phyloP scores from a whole-genome alignment of 2,329 filamentous ascomycete species.

The Colletotrichum orbiculare region DNA sequence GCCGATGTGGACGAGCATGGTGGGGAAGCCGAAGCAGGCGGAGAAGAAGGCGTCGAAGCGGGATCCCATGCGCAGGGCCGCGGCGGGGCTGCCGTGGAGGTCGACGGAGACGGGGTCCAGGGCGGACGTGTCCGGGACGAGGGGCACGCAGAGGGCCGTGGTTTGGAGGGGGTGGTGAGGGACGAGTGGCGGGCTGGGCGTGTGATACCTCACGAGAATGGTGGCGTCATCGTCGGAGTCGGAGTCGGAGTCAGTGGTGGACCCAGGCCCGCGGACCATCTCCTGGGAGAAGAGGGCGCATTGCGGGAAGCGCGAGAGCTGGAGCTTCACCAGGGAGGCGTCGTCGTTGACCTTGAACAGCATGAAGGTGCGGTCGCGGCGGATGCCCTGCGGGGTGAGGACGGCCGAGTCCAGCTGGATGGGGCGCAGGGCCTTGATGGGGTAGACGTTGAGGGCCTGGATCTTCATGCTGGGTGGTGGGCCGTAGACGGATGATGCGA shows the following conservation, averaged over 20 bases:
- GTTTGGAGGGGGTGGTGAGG: conserved; percentile 48
- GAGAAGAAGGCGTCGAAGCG: conserved; percentile 75
- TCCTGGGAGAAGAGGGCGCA: conserved; percentile 73
- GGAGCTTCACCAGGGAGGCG: conserved; percentile 64
- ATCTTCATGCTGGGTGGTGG: conserved; percentile 19
- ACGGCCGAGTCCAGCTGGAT: conserved; percentile 63
- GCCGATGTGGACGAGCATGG: conserved; percentile 74
- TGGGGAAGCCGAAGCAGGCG: conserved; percentile 70
- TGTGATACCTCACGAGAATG: conserved; percentile 57
- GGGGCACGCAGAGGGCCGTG: conserved; percentile 62
- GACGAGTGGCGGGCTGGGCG: conserved; percentile 53
- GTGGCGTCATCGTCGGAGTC: conserved; percentile 35
- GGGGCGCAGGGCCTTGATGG: conserved; percentile 78
- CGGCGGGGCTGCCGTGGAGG: conserved; percentile 69
- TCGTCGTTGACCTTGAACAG: conserved; percentile 64
- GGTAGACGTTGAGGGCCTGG: conserved; percentile 71
- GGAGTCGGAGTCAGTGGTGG: conserved; percentile 54
- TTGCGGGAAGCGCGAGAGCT: conserved; percentile 66
- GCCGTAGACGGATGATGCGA: too few relatives aligned
- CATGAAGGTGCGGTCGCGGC: conserved; percentile 78
- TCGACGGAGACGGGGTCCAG: conserved; percentile 63
- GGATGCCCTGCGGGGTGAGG: conserved; percentile 71
- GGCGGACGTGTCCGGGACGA: conserved; percentile 60
- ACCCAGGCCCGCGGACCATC: conserved; percentile 48
- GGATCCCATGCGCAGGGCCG: conserved; percentile 72